These are phyloP conservation scores for Geum urbanum DNA, from an alignment of 306 rosid species.

Conservation along the genomic window DNA sequence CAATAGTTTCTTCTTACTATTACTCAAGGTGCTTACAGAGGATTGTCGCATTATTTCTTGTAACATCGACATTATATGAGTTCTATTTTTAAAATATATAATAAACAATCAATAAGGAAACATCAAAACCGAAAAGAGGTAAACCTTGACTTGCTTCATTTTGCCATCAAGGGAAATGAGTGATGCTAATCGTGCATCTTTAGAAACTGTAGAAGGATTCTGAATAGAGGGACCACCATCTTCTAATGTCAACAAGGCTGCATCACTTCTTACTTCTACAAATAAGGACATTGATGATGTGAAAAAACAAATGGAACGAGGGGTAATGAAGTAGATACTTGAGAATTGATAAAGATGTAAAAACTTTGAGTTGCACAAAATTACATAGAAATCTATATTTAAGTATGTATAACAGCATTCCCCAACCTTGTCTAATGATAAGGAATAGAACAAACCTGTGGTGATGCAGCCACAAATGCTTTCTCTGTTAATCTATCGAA, in stretches of 20 bases:
- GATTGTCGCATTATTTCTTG: slow-evolving; percentile 70
- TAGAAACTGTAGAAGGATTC: slow-evolving; percentile 88
- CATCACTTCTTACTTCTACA: slow-evolving; percentile 76
- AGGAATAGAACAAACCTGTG: slow-evolving; percentile 53
- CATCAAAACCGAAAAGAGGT: slow-evolving; percentile 11
- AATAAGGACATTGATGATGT: slow-evolving; percentile 3
- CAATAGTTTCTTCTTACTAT: slow-evolving; percentile 65
- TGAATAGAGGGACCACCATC: slow-evolving; percentile 70
- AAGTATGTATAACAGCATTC: neutral
- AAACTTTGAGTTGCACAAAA: neutral
- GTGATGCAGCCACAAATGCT: slow-evolving; percentile 55
- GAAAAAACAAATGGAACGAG: slow-evolving; percentile 60
- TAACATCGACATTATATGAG: slow-evolving; percentile 18
- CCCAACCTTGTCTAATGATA: neutral
- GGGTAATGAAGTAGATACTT: slow-evolving; percentile 20
- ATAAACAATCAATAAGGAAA: slow-evolving; percentile 14
- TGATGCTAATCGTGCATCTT: slow-evolving; percentile 94
- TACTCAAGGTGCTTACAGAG: slow-evolving; percentile 57
- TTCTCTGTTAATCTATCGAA: slow-evolving; percentile 90
- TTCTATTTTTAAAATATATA: slow-evolving; percentile 12
- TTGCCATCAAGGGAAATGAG: slow-evolving; percentile 90
- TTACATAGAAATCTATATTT: neutral
- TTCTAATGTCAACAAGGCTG: slow-evolving; percentile 72
- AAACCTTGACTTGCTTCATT: slow-evolving; percentile 87
- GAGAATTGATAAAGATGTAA: neutral